phyloP scores from a whole-genome alignment of 192 early-diverging fungal species.

The Gonapodya prolifera region DNA sequence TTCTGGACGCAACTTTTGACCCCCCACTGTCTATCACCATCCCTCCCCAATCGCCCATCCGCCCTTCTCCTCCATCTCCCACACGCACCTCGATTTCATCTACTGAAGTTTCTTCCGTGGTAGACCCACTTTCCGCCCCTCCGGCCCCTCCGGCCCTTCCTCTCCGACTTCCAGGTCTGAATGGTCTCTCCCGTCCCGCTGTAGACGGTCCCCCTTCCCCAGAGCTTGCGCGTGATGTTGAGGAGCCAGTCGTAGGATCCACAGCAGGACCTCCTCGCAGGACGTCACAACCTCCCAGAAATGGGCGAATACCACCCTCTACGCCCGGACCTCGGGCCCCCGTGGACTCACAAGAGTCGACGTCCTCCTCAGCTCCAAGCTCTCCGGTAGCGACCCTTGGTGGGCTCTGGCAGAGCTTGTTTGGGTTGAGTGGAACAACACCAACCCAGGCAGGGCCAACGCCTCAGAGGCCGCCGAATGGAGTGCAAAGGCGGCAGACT shows the following conservation, averaged over 20 bases:
- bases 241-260: no score
- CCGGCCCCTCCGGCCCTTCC: neutral
- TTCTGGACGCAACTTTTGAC: no score
- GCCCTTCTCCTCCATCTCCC: neutral
- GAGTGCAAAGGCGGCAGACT: neutral
- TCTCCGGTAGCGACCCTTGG: no score
- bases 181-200: neutral
- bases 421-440: neutral
- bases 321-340: no score
- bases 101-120: neutral
- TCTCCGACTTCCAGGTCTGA: neutral
- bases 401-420: neutral
- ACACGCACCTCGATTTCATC: neutral
- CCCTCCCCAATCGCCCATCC: neutral
- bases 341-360: no score
- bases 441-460: neutral
- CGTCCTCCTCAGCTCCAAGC: no score
- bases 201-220: neutral
- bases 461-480: neutral
- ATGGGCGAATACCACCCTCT: no score
- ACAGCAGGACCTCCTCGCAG: no score
- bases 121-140: neutral
- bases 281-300: no score
- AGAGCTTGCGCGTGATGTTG: no score
- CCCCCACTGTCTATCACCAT: no score